These are phyloP conservation scores for Diutina catenulata DNA, from an alignment of 1,139 yeast species.

Conservation along the genomic window DNA sequence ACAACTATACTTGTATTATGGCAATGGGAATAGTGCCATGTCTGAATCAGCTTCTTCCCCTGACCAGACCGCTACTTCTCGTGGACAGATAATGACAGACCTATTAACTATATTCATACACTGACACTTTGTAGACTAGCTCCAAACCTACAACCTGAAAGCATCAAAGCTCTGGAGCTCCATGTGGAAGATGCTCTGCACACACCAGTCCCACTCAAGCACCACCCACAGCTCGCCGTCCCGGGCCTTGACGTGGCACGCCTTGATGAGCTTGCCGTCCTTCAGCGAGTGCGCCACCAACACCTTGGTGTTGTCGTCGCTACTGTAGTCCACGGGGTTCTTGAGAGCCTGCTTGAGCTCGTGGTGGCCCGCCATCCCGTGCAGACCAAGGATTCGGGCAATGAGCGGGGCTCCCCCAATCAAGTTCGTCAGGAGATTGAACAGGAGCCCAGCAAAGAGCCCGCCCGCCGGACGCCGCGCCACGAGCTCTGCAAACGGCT, in stretches of 20 bases:
- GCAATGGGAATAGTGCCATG: no score
- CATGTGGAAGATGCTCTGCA: constrained; percentile 44
- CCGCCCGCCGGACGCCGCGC: background rate
- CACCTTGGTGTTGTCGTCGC: constrained; percentile 13
- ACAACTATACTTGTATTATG: no score
- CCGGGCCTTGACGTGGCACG: constrained; percentile 7
- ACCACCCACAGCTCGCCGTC: constrained; percentile 19
- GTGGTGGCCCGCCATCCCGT: constrained; percentile 32
- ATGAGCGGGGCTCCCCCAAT: constrained; percentile 61
- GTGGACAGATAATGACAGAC: no score
- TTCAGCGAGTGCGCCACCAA: constrained; percentile 29
- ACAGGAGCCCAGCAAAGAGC: constrained; percentile 23
- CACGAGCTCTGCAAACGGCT: background rate
- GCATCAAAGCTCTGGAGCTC: constrained; percentile 17
- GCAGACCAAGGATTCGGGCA: constrained; percentile 49
- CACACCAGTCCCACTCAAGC: constrained; percentile 65
- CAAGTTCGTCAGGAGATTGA: constrained; percentile 50
- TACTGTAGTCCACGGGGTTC: background rate
- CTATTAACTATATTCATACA: no score
- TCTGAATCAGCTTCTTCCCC: no score
- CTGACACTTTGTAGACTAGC: no score
- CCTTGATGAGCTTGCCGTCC: constrained; percentile 31
- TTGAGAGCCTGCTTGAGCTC: constrained; percentile 12
- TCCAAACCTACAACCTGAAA: constrained; percentile 13
- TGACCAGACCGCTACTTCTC: no score